Base-by-base conservation (phyloP, 352 stramenopile species). In the Globisporangium solare region DNA sequence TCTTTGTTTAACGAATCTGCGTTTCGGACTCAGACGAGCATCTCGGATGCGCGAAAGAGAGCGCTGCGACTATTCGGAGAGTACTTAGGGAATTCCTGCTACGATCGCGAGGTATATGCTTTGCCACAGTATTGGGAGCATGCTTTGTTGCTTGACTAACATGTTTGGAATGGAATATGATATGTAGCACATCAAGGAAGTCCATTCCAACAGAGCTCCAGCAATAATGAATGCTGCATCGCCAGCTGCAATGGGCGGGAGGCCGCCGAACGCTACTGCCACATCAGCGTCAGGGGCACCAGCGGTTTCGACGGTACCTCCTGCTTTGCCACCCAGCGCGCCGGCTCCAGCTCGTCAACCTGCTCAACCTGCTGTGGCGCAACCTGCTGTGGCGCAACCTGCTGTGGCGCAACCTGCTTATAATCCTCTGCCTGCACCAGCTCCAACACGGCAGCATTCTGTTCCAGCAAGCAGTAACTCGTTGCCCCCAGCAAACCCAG, bases 21-120 rank as follows among this genome's bases (percentile, higher is more conserved):
- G 12, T 42, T n/a, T 2, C 24, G 24, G 12, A 5, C 3, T 6
- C 35, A 79, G 71, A 77, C 85, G 24, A 93, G 83, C 55, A 88
- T 95, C 31, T 95, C 85, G 6, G 85, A 95, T 63, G 85, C 79
- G 1, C 67, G 85, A 17, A 95, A 95, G 61, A 71, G 85, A 39
- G 79, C 83, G 7, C 58, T 95, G 32, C 73, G 85, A 7, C 60
- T 95, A 3, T 95, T 95, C 71, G 85, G 85, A 35, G 85, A 95
- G 60, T 92, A 90, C 50, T 51, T 95, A 8, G 85, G 85, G 13
- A 95, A 95, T 47, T 95, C 85, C 18, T 93, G 83, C 68, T 95
- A 95, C 48, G 85, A 95, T 46, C 74, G 75, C n/a, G 82, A 94
- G 62, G 66, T 74, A 50, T 13, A 47, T 56, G 3, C 13, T 18